Evolutionary conservation across 805 yeast genomes (phyloP).

Genomic region (Yarrowia phangngaensis): DNA sequence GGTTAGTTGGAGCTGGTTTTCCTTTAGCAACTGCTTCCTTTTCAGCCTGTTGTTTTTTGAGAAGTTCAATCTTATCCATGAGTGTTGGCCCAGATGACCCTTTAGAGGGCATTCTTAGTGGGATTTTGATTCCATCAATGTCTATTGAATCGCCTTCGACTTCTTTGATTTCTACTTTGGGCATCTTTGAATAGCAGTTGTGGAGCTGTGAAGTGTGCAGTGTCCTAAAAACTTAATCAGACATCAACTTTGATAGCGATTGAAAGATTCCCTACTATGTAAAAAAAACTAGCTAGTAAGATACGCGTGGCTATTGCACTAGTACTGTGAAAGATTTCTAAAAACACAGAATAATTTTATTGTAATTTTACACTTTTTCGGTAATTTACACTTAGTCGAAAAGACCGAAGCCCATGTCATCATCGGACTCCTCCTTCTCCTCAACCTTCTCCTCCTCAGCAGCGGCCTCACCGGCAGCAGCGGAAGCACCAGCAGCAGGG

Average conservation of each 20-base stretch:
- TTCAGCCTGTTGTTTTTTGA: conserved; percentile 4
- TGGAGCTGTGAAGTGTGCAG: neutral
- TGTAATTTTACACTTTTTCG: conserved; percentile 22
- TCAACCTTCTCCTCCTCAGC: conserved; percentile 54
- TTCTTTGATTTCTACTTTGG: conserved; percentile 21
- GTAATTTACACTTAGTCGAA: conserved; percentile 57
- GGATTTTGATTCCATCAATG: conserved; percentile 18
- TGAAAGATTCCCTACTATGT: too few species aligned
- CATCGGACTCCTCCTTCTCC: conserved; percentile 60
- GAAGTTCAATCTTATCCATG: conserved; percentile 5
- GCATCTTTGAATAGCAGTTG: conserved; percentile 2
- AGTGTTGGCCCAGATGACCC: conserved; percentile 12
- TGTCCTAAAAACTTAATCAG: too few species aligned
- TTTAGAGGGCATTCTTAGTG: conserved; percentile 7
- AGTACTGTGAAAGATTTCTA: too few species aligned
- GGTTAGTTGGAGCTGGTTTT: neutral
- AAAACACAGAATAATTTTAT: conserved; percentile 26
- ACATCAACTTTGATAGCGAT: too few species aligned
- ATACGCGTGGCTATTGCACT: too few species aligned
- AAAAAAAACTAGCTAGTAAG: too few species aligned
- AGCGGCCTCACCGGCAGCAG: conserved; percentile 60
- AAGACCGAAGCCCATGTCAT: conserved; percentile 93
- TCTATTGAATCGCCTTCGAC: conserved; percentile 10
- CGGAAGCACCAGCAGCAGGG: conserved; percentile 59
- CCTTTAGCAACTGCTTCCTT: conserved; percentile 7